A percentile compares a stretch with the other conserved stretches of the same genome.
phyloP scores from a whole-genome alignment of 2,329 filamentous ascomycete genomes.

The Cladorrhinum sp. region DNA sequence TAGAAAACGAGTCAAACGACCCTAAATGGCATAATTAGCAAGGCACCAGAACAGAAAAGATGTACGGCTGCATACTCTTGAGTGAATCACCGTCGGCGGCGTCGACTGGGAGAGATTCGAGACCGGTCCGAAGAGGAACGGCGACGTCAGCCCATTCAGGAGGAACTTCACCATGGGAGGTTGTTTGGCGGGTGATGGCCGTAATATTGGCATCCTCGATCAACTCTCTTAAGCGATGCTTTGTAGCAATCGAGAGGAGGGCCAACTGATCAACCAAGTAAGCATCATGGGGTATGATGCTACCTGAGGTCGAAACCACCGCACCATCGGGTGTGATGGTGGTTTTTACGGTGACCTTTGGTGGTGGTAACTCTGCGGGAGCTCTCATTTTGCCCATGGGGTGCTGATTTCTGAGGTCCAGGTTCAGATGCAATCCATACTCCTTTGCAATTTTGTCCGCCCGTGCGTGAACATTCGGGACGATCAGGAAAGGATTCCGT shows the following conservation, averaged over 20 bases:
- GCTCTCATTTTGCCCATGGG: slow-evolving; percentile 48
- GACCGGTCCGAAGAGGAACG: slow-evolving; percentile 45
- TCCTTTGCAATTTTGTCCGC: slow-evolving; percentile 58
- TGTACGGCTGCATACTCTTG: slow-evolving; percentile 53
- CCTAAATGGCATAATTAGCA: slow-evolving; percentile 34
- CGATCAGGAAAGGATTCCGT: slow-evolving; percentile 68
- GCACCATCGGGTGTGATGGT: slow-evolving; percentile 59
- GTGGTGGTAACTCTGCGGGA: slow-evolving; percentile 48
- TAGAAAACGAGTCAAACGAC: slow-evolving; percentile 34
- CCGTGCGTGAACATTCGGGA: slow-evolving; percentile 58
- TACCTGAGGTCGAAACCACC: slow-evolving; percentile 60
- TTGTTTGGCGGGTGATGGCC: slow-evolving; percentile 68
- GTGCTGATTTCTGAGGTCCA: slow-evolving; percentile 50
- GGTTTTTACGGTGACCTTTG: slow-evolving; percentile 52
- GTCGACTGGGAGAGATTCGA: slow-evolving; percentile 33
- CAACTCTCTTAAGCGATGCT: slow-evolving; percentile 72
- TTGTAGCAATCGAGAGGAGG: slow-evolving; percentile 76
- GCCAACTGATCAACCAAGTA: slow-evolving; percentile 78
- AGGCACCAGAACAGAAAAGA: slow-evolving; percentile 7
- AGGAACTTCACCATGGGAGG: slow-evolving; percentile 76
- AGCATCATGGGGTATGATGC: slow-evolving; percentile 72
- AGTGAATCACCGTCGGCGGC: slow-evolving; percentile 52
- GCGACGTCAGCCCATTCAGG: slow-evolving; percentile 73
- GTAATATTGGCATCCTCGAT: slow-evolving; percentile 74
- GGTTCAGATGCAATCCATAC: slow-evolving; percentile 53